Base-by-base conservation (phyloP, 1,284 basidiomycete species). In the Schizophyllum commune region DNA sequence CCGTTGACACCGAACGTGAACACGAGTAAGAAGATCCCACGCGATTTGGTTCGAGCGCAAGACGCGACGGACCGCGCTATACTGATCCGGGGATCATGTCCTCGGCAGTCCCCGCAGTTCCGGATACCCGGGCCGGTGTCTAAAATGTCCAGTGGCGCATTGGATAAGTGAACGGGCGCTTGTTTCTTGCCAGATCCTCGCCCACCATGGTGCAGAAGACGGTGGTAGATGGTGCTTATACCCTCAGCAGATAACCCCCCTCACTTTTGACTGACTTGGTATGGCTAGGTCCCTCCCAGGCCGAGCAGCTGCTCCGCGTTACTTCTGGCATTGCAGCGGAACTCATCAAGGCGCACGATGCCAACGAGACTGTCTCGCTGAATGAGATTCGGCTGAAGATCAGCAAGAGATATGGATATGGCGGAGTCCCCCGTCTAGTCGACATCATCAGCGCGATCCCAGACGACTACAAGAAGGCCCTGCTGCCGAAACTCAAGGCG, bases 401-500 rank as follows among this genome's bases (percentile, higher is more conserved):
- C 71, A 93, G 93, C 73, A 98, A 97, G 75, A 94, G 95, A 73
- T 88, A 89, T 73, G 87, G 85, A 9, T 92, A 88, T 69, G 86
- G 88, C 58, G 92, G 92, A 34, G 91, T 96, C 0, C 97, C 97
- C 0, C 77, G 96, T 57, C 82, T 99, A 32, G 96, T 98, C 55
- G 97, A 99, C 73, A 97, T 99, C 69, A 96, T 99, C 73, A 94
- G 94, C 65, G 96, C 97, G 32, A 97, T 99, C 59, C 97, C 97
- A 3, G 96, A 98, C 70, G 94, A 97, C 58, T 94, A 96, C 78
- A 95, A 96, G 75, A 94, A 94, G 69, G 86, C 88, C 5, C 76
- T 99, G 32, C 76, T 98, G 56, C 95, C 96, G 1, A 96, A 91
- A 71, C 79, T 99, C 64, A 91, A 88, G 68, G 97, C 97, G 15